Evolutionary conservation across 306 rosid genomes (phyloP).

Genomic region (Canavalia gladiata): DNA sequence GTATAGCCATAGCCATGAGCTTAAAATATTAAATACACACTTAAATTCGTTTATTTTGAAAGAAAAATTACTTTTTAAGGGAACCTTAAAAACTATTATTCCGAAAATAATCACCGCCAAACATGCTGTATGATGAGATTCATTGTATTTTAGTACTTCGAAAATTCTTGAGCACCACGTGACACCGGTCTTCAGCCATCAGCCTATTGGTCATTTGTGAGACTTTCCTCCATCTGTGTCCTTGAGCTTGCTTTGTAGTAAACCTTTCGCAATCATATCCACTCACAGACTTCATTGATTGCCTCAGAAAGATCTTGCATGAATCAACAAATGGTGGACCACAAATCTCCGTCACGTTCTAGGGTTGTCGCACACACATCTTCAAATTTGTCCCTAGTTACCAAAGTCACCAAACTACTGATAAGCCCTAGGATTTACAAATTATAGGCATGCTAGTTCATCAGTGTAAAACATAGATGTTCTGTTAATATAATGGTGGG

Average conservation of each 20-base stretch:
- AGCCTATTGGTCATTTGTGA: neutral
- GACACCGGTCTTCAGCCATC: neutral
- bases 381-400: neutral
- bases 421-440: neutral
- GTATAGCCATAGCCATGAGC: neutral
- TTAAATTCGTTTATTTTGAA: too few species aligned
- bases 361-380: neutral
- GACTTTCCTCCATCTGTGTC: neutral
- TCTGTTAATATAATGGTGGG: neutral
- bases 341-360: neutral
- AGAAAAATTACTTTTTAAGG: too few species aligned
- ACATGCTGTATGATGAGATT: too few species aligned
- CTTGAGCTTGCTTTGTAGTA: neutral
- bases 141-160: too few species aligned
- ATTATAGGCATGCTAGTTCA: slow-evolving; percentile 18
- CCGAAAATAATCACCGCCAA: too few species aligned
- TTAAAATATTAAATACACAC: neutral
- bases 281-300: neutral
- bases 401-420: neutral
- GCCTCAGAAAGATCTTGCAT: neutral
- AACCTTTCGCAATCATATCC: neutral
- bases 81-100: too few species aligned
- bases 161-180: neutral
- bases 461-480: slow-evolving; percentile 34
- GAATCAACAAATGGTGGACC: neutral